phyloP scores from a whole-genome alignment of 257 asterid species.

The Sherardia arvensis region DNA sequence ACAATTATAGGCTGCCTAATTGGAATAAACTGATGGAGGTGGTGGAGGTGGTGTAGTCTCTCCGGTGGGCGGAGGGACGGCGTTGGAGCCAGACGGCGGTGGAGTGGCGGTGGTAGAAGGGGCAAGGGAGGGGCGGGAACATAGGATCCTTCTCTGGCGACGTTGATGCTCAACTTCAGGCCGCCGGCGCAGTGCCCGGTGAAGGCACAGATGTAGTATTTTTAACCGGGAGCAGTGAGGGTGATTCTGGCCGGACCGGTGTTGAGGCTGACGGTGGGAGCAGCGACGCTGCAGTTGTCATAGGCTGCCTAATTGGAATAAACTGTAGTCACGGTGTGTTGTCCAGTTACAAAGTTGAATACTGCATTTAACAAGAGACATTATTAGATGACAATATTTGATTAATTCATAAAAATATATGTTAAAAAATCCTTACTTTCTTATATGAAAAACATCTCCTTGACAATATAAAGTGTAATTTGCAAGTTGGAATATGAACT shows the following conservation, averaged over 20 bases:
- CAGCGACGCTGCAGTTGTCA: slow-evolving; percentile 44
- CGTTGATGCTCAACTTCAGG: slow-evolving; percentile 59
- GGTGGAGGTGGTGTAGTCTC: slow-evolving; percentile 28
- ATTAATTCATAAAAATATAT: too few relatives aligned
- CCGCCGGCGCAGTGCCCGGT: slow-evolving; percentile 47
- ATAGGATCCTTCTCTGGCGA: slow-evolving; percentile 26
- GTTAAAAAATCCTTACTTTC: too few relatives aligned
- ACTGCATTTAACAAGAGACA: slow-evolving; percentile 28
- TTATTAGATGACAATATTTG: not conserved
- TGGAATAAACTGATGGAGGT: too few relatives aligned
- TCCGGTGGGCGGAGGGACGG: slow-evolving; percentile 25
- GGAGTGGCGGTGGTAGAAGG: slow-evolving; percentile 16
- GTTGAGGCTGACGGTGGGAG: slow-evolving; percentile 19
- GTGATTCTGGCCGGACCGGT: slow-evolving; percentile 51
- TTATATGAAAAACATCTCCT: too few relatives aligned
- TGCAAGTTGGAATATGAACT: too few relatives aligned
- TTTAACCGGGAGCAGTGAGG: slow-evolving; percentile 48
- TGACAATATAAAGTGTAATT: too few relatives aligned
- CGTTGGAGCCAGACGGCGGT: slow-evolving; percentile 11
- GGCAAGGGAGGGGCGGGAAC: slow-evolving; percentile 13
- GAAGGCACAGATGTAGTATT: slow-evolving; percentile 57
- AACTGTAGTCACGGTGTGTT: slow-evolving; percentile 44
- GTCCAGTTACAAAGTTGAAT: slow-evolving; percentile 54
- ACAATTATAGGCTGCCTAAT: too few relatives aligned
- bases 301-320: slow-evolving; percentile 30